These are phyloP conservation scores for Heterobasidion occidentale DNA, from an alignment of 1,284 basidiomycete genomes.

Conservation along the genomic window DNA sequence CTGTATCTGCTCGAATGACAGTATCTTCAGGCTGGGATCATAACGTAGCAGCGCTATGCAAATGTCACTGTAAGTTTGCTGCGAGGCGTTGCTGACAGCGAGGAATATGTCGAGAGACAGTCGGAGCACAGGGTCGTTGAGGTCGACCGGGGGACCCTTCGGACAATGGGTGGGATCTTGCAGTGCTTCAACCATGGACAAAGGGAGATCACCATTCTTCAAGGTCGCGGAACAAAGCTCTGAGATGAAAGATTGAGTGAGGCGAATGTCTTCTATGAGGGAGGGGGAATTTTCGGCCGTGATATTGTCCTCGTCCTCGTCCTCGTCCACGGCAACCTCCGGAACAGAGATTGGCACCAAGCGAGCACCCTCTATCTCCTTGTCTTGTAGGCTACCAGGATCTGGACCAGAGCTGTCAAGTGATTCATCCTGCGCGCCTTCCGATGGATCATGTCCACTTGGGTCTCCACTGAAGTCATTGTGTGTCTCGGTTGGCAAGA, in stretches of 20 bases:
- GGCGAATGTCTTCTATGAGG: neutral
- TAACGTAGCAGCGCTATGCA: conserved; percentile 9
- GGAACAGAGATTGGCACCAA: no score
- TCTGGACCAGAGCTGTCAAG: no score
- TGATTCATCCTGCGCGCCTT: no score
- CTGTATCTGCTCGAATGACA: conserved; percentile 17
- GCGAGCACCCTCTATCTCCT: no score
- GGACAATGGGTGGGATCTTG: neutral
- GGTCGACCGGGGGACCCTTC: no score
- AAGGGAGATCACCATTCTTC: neutral
- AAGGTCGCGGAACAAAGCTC: neutral
- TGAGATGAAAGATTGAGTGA: neutral
- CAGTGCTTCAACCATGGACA: neutral
- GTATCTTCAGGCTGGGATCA: conserved; percentile 7
- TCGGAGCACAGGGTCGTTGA: neutral
- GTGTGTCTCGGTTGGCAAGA: neutral
- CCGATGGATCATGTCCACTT: no score
- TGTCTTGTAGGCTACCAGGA: no score
- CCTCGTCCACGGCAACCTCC: no score
- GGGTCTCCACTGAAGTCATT: no score
- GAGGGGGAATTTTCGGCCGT: neutral
- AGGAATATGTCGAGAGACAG: conserved; percentile 13
- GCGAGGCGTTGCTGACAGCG: conserved; percentile 16
- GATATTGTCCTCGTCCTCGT: neutral
- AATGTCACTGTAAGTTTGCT: conserved; percentile 15